Base-by-base conservation (phyloP, 805 yeast genomes). In the Myxozyma kluyveri region DNA sequence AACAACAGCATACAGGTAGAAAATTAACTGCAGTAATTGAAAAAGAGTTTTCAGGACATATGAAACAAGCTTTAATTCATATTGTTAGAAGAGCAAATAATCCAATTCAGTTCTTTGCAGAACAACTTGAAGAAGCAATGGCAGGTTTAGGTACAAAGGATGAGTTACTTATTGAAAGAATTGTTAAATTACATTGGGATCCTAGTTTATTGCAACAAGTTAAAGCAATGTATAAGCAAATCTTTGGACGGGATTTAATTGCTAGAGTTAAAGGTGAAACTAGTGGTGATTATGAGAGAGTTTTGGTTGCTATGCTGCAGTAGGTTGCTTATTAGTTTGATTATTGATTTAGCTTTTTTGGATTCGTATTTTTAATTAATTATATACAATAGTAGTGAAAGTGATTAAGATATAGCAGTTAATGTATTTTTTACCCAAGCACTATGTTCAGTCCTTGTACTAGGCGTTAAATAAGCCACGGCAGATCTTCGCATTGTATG, bases 81-180 rank as follows among this genome's bases (percentile, higher is more conserved):
- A 60, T 60, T 36, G 60, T 60, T 47, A 48, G 47, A 47, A 36
- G 29, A 24, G 63, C 63, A 1, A 43, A 51, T 4, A 56, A 60
- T 49, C 19, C 18, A 29, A 47, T 57, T 19, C 41, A 42, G 21
- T 49, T 49, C 32, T 54, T 45, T 39, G 63, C 63, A 1, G 61
- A 53, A 42, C 36, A 47, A 53, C 44, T 60, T 31, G 61, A 60
- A 44, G 50, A 49, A 14, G 35, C 57, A 14, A 60, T 60, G 63
- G 47, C 60, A n/a, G 63, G 63, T 3, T 14, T 49, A 21, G 63
- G 63, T 10, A 60, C 63, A 24, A 59, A 60, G 42, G 63, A 60
- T 23, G 32, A 51, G 29, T 18, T 59, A 37, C 49, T 60, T 10
- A 40, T 59, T 22, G 54, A 48, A 47, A 46, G 63, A 17, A 45